Evolutionary conservation across 306 rosid species (phyloP), one percentile per base, ranked within the genome.

Genomic region (Cicer arietinum): DNA sequence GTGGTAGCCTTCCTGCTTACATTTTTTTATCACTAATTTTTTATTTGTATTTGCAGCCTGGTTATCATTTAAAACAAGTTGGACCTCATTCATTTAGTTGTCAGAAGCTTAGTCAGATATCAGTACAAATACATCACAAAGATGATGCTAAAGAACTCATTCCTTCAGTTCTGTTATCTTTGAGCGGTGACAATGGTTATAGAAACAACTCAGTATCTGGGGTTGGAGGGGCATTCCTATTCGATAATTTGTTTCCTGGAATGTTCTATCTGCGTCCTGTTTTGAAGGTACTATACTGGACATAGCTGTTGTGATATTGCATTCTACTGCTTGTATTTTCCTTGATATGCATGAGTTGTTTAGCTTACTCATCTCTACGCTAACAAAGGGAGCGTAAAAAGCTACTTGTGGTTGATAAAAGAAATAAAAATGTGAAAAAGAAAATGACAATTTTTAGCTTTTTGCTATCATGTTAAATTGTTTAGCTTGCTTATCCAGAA

Each of bases 101-200:
- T 69, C 93, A 92, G 89, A 95, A 92, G 93, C 99, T 95, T 84
- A 84, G 99, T 83, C 96, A 95, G 84, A 89, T 95, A 74, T 88
- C 92, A 76, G 88, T 95, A 65, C 74, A 62, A 46, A 83, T 92
- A 81, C 83, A 88, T 88, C 89, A 89, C 67, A 84, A 81, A 79
- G 96, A 90, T 75, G 85, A 92, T 62, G 83, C 87, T 42, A 42
- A 75, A 59, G 97, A 90, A 71, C 86, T 84, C 46, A 86, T 95
- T 90, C 98, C 98, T 78, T 89, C 97, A 37, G 96, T 95, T 76
- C 83, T 95, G 63, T 81, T 95, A 82, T 95, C 99, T 72, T 84
- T 95, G 90, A 95, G 99, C 62, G 96, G 98, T 12, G 89, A 90
- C 54, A 86, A 90, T 82, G 99, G 99, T 79, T 95, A 95, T 73